Evolutionary conservation across 2,329 filamentous ascomycete species (phyloP).

Genomic region (Didymosphaeria variabile): DNA sequence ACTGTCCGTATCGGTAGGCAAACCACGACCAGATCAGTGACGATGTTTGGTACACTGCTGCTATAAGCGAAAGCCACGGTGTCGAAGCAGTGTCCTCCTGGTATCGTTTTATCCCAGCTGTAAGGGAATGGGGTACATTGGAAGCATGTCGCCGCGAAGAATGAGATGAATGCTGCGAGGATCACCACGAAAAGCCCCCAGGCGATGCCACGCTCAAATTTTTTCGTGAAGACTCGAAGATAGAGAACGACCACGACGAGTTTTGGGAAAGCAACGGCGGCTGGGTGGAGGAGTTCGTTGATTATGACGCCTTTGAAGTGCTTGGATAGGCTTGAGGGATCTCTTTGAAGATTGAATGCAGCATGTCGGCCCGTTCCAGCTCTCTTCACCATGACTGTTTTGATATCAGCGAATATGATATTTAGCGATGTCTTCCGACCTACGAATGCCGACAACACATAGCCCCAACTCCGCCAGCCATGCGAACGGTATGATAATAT

Average conservation of each 20-base stretch:
- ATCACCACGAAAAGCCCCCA: constrained; percentile 30
- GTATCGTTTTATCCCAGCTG: constrained; percentile 39
- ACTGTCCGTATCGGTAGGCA: constrained; percentile 34
- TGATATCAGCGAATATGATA: background rate
- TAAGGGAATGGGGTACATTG: constrained; percentile 36
- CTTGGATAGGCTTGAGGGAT: constrained; percentile 25
- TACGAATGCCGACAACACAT: constrained; percentile 33
- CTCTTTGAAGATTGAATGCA: constrained; percentile 24
- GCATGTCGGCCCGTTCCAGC: constrained; percentile 35
- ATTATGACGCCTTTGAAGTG: constrained; percentile 37
- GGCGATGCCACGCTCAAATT: constrained; percentile 30
- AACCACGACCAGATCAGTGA: constrained; percentile 33
- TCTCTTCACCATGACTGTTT: constrained; percentile 34
- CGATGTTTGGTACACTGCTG: constrained; percentile 39
- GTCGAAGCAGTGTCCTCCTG: constrained; percentile 35
- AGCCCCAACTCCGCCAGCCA: constrained; percentile 26
- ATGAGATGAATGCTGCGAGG: constrained; percentile 33
- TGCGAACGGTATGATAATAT: constrained; percentile 27
- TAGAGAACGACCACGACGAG: constrained; percentile 36
- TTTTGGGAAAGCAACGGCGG: constrained; percentile 41
- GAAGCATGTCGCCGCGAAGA: constrained; percentile 30
- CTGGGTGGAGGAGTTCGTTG: constrained; percentile 34
- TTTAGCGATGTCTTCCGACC: constrained; percentile 3
- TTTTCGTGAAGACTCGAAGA: constrained; percentile 37
- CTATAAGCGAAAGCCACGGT: constrained; percentile 29